A percentile compares a stretch with the other conserved stretches of the same genome.
Evolutionary conservation across 805 yeast species (phyloP).

Genomic region (Candida glaebosa): DNA sequence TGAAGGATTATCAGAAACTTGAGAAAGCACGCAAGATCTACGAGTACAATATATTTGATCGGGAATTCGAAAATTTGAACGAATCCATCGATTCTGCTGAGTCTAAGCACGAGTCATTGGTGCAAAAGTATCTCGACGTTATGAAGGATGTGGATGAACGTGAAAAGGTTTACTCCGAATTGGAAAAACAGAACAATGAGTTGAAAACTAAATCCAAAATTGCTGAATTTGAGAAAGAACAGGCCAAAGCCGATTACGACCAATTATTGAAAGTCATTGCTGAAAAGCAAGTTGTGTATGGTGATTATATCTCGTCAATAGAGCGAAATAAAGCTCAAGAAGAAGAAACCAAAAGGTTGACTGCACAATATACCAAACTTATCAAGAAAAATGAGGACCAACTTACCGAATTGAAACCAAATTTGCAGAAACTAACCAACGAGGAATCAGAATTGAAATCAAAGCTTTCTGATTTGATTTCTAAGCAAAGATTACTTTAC

Average conservation of each 20-base stretch:
- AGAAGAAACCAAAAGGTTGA: constrained; percentile 17
- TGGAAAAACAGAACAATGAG: constrained; percentile 44
- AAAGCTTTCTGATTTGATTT: constrained; percentile 38
- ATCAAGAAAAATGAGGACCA: constrained; percentile 36
- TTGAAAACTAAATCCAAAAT: constrained; percentile 49
- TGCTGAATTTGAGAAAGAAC: constrained; percentile 53
- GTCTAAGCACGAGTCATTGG: constrained; percentile 47
- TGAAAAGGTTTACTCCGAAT: constrained; percentile 47
- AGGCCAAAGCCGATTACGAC: constrained; percentile 46
- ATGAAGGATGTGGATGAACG: constrained; percentile 57
- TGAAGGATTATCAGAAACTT: constrained; percentile 62
- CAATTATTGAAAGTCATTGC: constrained; percentile 49
- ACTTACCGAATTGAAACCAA: constrained; percentile 38
- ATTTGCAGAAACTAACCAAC: constrained; percentile 32
- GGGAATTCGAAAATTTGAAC: constrained; percentile 65
- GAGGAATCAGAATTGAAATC: constrained; percentile 40
- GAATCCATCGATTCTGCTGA: constrained; percentile 61
- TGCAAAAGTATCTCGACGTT: constrained; percentile 52
- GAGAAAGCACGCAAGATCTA: constrained; percentile 66
- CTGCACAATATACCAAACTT: constrained; percentile 18
- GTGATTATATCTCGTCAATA: constrained; percentile 39
- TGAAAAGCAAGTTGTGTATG: constrained; percentile 45
- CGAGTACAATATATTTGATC: constrained; percentile 72
- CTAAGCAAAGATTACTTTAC: constrained; percentile 57
- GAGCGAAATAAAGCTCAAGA: constrained; percentile 26